phyloP scores from a whole-genome alignment of 2,329 filamentous ascomycete genomes.

The Pleoardoris graminearum region DNA sequence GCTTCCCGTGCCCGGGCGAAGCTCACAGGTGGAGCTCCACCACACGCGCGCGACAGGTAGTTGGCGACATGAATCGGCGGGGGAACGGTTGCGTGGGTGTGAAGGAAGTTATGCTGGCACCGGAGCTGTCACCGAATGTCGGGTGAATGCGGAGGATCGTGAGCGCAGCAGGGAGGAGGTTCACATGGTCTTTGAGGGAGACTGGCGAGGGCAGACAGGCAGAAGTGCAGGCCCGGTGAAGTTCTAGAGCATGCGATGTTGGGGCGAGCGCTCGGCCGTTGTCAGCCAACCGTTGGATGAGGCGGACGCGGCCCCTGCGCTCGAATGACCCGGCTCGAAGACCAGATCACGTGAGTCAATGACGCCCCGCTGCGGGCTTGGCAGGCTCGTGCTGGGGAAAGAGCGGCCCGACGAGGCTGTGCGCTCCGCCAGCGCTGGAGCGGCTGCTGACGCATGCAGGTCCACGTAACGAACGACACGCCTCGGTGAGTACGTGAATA shows the following conservation, averaged over 20 bases:
- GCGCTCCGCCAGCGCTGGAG: slow-evolving; percentile 7
- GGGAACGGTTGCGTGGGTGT: neutral
- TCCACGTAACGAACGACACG: slow-evolving; percentile 2
- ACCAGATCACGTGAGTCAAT: slow-evolving; percentile 8
- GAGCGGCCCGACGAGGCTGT: slow-evolving; percentile 14
- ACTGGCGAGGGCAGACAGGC: neutral
- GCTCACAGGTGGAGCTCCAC: slow-evolving; percentile 38
- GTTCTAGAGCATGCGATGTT: slow-evolving; percentile 5
- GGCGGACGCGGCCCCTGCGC: slow-evolving; percentile 15
- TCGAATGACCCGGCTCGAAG: too few species aligned
- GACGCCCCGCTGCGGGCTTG: slow-evolving; percentile 9
- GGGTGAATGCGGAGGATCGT: neutral
- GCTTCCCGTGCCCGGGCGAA: slow-evolving; percentile 24
- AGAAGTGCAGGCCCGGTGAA: slow-evolving; percentile 3
- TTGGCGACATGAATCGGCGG: slow-evolving; percentile 32
- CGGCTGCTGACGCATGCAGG: slow-evolving; percentile 7
- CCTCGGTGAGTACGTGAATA: neutral
- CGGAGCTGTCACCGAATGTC: neutral
- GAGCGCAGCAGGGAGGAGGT: neutral
- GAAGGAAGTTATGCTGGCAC: neutral
- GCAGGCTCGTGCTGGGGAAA: slow-evolving; percentile 7
- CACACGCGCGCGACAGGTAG: slow-evolving; percentile 27
- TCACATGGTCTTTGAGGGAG: slow-evolving; percentile 2
- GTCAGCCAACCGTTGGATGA: slow-evolving; percentile 21
- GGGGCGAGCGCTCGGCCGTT: slow-evolving; percentile 6